Evolutionary conservation across 169 alveolate species (phyloP).

Genomic region (Plasmodium reichenowi): DNA sequence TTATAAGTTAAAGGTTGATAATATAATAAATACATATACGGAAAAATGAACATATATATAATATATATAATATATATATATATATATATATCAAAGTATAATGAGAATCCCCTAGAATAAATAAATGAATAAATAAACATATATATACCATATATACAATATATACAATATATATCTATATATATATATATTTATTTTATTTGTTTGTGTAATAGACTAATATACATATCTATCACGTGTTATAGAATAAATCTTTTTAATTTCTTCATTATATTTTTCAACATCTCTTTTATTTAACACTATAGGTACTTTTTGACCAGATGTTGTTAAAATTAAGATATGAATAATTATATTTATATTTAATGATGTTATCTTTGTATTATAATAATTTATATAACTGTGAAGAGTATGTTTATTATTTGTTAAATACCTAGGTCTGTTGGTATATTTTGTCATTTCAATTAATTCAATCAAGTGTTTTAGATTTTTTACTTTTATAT

Average conservation of each 20-base stretch:
- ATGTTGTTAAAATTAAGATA: neutral
- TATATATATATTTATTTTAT: no score
- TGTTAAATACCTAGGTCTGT: neutral
- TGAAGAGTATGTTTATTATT: neutral
- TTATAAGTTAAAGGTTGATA: neutral
- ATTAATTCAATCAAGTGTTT: constrained; percentile 78
- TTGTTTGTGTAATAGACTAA: neutral
- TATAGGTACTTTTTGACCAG: constrained; percentile 17
- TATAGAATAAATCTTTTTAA: neutral
- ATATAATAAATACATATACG: neutral
- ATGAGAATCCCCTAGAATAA: neutral
- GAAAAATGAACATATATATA: neutral
- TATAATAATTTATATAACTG: neutral
- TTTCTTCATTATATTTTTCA: neutral
- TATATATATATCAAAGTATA: neutral
- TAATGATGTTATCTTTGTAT: neutral
- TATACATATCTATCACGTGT: neutral
- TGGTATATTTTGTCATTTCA: neutral
- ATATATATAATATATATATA: no score
- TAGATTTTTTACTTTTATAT: constrained; percentile 67
- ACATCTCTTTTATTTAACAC: constrained; percentile 17
- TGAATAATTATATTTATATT: neutral
- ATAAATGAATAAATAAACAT: neutral
- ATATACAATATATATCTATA: neutral
- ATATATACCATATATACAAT: neutral